Conservation (phyloP, 768 basidiomycete species). For the Kwoniella pini region DNA sequence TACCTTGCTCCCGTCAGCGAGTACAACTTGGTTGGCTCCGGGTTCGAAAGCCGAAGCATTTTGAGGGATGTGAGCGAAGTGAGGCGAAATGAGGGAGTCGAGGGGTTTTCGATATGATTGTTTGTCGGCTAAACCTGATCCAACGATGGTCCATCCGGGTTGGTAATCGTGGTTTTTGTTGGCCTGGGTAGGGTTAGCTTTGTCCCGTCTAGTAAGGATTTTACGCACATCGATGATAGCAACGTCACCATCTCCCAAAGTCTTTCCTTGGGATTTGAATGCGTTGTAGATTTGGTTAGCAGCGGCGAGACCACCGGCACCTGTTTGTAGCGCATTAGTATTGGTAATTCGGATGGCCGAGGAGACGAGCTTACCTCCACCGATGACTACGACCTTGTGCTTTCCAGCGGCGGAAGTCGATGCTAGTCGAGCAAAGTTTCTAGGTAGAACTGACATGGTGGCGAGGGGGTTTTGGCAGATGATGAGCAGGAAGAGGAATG, state of each 20-base stretch:
- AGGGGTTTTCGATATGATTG: constrained; percentile 65
- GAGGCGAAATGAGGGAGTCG: constrained; percentile 68
- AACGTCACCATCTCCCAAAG: constrained; percentile 72
- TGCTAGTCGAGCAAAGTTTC: constrained; percentile 36
- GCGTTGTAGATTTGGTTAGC: constrained; percentile 85
- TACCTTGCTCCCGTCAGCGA: constrained; percentile 67
- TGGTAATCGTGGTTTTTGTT: constrained; percentile 82
- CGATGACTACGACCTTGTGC: constrained; percentile 82
- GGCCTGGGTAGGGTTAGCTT: constrained; percentile 48
- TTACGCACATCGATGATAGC: constrained; percentile 78
- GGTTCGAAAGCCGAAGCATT: constrained; percentile 76
- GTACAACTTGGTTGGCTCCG: constrained; percentile 69
- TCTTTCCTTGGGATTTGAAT: constrained; percentile 70
- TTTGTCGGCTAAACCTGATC: constrained; percentile 78
- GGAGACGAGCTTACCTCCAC: constrained; percentile 80
- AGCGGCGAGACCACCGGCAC: constrained; percentile 75
- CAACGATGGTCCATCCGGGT: constrained; percentile 97
- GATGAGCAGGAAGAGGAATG: background rate
- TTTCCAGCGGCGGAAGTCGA: constrained; percentile 52
- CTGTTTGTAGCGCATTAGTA: too few species aligned
- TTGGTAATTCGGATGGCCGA: too few species aligned
- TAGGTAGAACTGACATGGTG: constrained; percentile 20
- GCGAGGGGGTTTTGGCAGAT: background rate
- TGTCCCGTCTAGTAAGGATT: too few species aligned
- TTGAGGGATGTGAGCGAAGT: constrained; percentile 71